Evolutionary conservation across 192 early-diverging fungal species (phyloP), one percentile per base, ranked within the genome.

Genomic region (Linnemannia hyalina): DNA sequence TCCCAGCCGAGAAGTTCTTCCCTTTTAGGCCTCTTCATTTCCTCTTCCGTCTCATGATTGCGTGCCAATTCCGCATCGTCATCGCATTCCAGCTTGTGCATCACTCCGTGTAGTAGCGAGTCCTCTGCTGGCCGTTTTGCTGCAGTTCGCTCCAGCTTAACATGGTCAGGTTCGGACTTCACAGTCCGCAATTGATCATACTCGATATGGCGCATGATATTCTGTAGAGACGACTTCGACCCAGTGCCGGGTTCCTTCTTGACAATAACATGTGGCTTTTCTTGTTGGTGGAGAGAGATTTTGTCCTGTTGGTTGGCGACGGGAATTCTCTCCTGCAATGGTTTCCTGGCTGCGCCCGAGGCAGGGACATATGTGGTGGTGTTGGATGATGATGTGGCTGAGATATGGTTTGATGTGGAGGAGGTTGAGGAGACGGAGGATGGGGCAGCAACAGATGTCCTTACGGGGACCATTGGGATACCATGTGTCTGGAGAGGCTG

Each of bases 1-100:
- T 80, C 83, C 78, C 78, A 80, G 20, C n/a, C 36, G 47, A 74
- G 9, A 16, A 42, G 41, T 26, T 75, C 82, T 29, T 78, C 76
- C n/a, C 68, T 73, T 32, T 68, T 81, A 20, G 65, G 65, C 9
- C 80, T 63, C 68, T 81, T 80, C 44, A 6, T 38, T 2, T 80
- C 68, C 63, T 68, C 60, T 1, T 74, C 79, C 20, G 40, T 46
- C 23, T 80, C 79, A 23, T 69, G 47, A 2, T 4, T 15, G 4
- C 46, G 54, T 8, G 74, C 74, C 68, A 52, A 20, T 5, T 75
- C 26, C n/a, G 40, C 38, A 10, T 40, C 76, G 10, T 40, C 22
- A 5, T 52, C n/a, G 73, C 0, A 29, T 36, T 70, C 69, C 32
- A 41, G 49, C 72, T 76, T 76, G 29, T 44, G 41, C 22, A 32